Evolutionary conservation across 2,329 filamentous ascomycete genomes (phyloP).

Genomic region (Claviceps fusiformis): DNA sequence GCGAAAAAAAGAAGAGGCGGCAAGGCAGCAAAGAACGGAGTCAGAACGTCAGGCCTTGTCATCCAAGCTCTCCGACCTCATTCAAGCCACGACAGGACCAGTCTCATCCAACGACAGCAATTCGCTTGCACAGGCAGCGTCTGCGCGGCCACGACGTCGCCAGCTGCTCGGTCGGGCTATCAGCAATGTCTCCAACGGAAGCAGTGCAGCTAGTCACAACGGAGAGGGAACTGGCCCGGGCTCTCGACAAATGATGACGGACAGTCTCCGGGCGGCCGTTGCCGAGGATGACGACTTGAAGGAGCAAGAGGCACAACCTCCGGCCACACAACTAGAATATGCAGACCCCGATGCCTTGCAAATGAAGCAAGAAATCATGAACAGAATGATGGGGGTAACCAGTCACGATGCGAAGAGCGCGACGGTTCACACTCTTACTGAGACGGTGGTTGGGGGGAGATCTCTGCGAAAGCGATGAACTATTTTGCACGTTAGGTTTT

Average conservation of each 20-base stretch:
- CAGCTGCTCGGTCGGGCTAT: conserved; percentile 44
- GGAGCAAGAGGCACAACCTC: conserved; percentile 20
- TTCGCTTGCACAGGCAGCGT: conserved; percentile 4
- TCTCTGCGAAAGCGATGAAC: conserved; percentile 2
- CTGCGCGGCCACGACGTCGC: conserved; percentile 23
- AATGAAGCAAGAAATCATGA: conserved; percentile 30
- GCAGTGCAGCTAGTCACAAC: conserved; percentile 27
- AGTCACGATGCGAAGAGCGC: neutral
- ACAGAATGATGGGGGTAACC: conserved; percentile 24
- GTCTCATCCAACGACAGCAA: conserved; percentile 5
- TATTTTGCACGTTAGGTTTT: neutral
- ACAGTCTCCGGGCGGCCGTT: conserved; percentile 4
- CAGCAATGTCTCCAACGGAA: conserved; percentile 42
- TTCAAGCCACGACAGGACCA: conserved; percentile 13
- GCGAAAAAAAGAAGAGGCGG: conserved; percentile 6
- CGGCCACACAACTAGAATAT: conserved; percentile 40
- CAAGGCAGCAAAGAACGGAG: conserved; percentile 16
- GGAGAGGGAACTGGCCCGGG: conserved; percentile 13
- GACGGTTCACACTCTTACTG: neutral
- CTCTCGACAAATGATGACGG: conserved; percentile 3
- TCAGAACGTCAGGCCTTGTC: conserved; percentile 28
- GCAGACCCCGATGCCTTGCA: conserved; percentile 34
- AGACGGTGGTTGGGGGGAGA: neutral
- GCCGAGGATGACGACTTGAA: conserved; percentile 10
- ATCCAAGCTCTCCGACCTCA: conserved; percentile 28